These are phyloP conservation scores for Acanthochlamys bracteata DNA, from an alignment of 106 monocot species.

Conservation along the genomic window DNA sequence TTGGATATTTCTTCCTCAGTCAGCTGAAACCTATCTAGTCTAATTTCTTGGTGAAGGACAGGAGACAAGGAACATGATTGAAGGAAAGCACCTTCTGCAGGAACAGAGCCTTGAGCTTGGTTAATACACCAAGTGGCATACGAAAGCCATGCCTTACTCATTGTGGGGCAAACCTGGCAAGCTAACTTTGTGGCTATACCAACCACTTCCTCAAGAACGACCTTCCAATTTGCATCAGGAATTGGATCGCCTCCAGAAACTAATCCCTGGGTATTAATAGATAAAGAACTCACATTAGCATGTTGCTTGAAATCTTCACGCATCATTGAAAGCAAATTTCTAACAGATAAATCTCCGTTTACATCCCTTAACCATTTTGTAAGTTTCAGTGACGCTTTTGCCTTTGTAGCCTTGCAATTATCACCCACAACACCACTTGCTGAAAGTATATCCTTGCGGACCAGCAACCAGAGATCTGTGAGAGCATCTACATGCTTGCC, in stretches of 20 bases:
- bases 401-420: conserved; percentile 34
- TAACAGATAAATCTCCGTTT: conserved; percentile 21
- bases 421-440: conserved; percentile 17
- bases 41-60: conserved; percentile 51
- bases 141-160: conserved; percentile 89
- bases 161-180: conserved; percentile 49
- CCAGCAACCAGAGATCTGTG: conserved; percentile 56
- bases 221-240: conserved; percentile 20
- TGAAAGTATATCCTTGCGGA: conserved; percentile 34
- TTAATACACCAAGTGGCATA: conserved; percentile 96
- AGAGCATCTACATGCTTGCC: conserved; percentile 74
- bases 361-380: conserved; percentile 62
- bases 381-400: conserved; percentile 89
- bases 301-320: conserved; percentile 34
- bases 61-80: conserved; percentile 47
- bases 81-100: conserved; percentile 26
- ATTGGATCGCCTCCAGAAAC: conserved; percentile 8
- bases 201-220: conserved; percentile 59
- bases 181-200: conserved; percentile 60
- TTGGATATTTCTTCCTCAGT: conserved; percentile 62
- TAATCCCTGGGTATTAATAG: not conserved
- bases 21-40: conserved; percentile 44
- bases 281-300: conserved; percentile 14
- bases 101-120: conserved; percentile 56
- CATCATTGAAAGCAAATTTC: conserved; percentile 52